Conservation (phyloP, 2,329 filamentous ascomycete genomes). For the Ophiocordyceps sinensis region DNA sequence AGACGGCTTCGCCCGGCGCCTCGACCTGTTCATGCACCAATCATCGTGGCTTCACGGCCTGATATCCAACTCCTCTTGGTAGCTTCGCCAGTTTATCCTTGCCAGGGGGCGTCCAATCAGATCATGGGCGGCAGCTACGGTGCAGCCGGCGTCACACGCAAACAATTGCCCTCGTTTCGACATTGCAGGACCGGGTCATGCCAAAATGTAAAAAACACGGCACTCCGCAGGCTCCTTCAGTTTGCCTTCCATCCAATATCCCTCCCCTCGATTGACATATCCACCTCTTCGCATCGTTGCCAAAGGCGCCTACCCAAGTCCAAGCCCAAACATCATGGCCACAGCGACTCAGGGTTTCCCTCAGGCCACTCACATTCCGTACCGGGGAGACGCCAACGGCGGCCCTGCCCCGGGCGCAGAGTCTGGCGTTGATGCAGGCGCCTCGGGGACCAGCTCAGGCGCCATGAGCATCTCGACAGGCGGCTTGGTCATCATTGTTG, state of each 20-base stretch:
- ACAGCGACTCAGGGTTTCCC: slow-evolving; percentile 24
- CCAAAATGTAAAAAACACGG: not conserved
- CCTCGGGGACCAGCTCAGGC: slow-evolving; percentile 42
- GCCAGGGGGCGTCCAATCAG: not conserved
- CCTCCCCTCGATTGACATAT: not conserved
- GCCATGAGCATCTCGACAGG: slow-evolving; percentile 52
- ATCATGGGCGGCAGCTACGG: not conserved
- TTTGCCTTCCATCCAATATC: not conserved
- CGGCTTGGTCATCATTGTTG: slow-evolving; percentile 59
- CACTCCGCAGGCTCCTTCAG: not conserved
- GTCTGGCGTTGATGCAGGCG: slow-evolving; percentile 44
- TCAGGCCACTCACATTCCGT: slow-evolving; percentile 22
- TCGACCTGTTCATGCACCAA: slow-evolving; percentile 12
- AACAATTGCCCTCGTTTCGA: not conserved
- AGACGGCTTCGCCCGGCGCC: slow-evolving; percentile 13
- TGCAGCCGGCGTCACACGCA: slow-evolving; percentile 7
- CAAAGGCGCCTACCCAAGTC: not conserved
- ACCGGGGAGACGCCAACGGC: slow-evolving; percentile 16
- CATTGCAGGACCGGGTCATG: not conserved
- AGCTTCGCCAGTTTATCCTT: not conserved
- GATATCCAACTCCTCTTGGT: not conserved
- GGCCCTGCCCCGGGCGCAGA: slow-evolving; percentile 19
- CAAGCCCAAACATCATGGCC: slow-evolving; percentile 18
- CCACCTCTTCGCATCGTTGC: not conserved
- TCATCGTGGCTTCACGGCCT: slow-evolving; percentile 6